Evolutionary conservation across 78 protist species (phyloP), one percentile per base, ranked within the genome.

Genomic region (Dictyostelium purpureum): DNA sequence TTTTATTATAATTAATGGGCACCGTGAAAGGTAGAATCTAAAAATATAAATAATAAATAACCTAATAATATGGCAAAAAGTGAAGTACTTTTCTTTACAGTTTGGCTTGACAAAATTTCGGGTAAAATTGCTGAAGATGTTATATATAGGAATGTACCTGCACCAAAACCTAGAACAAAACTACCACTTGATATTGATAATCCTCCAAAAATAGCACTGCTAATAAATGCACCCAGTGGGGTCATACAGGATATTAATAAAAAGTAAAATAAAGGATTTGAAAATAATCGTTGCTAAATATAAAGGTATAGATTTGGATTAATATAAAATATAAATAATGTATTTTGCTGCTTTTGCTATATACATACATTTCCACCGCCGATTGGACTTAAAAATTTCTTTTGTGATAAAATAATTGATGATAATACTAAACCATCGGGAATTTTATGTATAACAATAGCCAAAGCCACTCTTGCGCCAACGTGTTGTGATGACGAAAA

Each of bases 111-210:
- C 26, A 85, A 38, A 12, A 85, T 73, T 57, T 85, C 92, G 6
- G 92, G 92, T 43, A 85, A 51, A 5, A 85, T 70, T 6, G 61
- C 92, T 73, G 83, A 43, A 9, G 92, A 71, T 31, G 92, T 85
- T n/a, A 85, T 85, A 85, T 73, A 85, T 14, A 85, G 12, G 47
- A 85, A 85, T 73, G 92, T 85, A 45, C 92, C 92, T 31, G 79
- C 82, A 16, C 92, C 92, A 73, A 85, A 85, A 2, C 92, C 92
- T 9, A 85, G 42, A 42, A 73, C 69, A 26, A 85, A 85, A 16
- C 82, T 45, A 6, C 76, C 75, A 31, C 65, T 73, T 4, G 80
- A 74, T 42, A 66, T n/a, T 43, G 71, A 47, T 37, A 85, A 56
- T 12, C 80, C 82, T 24, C 92, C 92, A 40, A 85, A 73, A 35